These are phyloP conservation scores for Candida pini DNA, from an alignment of 805 yeast genomes.

Conservation along the genomic window DNA sequence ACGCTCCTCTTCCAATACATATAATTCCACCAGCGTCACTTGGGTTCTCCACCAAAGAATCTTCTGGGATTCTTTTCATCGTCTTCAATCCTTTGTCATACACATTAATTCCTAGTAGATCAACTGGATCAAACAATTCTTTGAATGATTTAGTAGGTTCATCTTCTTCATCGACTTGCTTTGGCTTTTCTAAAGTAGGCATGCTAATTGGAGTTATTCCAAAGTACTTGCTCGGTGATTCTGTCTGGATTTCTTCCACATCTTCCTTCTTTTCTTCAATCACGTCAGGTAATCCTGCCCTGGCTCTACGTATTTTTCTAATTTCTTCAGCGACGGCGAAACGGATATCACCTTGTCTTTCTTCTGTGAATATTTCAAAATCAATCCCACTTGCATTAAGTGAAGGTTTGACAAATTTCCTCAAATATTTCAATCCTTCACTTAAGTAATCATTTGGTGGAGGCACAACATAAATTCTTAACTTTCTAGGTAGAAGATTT, in stretches of 20 bases:
- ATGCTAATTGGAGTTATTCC: conserved; percentile 6
- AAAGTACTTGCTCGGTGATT: conserved; percentile 1
- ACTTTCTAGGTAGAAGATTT: conserved; percentile 59
- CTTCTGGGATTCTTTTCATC: conserved; percentile 31
- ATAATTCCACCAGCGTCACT: conserved; percentile 74
- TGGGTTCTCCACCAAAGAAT: conserved; percentile 40
- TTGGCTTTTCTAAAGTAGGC: conserved; percentile 1
- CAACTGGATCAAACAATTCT: conserved; percentile 35
- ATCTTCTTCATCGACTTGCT: conserved; percentile 16
- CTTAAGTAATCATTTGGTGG: conserved; percentile 91
- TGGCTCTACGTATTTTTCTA: conserved; percentile 56
- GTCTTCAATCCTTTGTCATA: conserved; percentile 11
- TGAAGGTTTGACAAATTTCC: conserved; percentile 79
- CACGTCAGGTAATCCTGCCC: conserved; percentile 21
- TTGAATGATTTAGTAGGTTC: conserved; percentile 24
- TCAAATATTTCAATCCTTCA: conserved; percentile 65
- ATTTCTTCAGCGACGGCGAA: conserved; percentile 75
- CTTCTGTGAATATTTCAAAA: conserved; percentile 69
- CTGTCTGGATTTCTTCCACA: conserved; percentile 8
- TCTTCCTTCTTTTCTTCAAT: conserved; percentile 16
- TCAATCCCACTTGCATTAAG: conserved; percentile 81
- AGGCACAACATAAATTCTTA: conserved; percentile 87
- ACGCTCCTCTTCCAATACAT: conserved; percentile 94
- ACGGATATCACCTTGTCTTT: conserved; percentile 87
- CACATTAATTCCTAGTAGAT: conserved; percentile 54